Percentiles rank a stretch among this genome's conserved stretches.
These are phyloP conservation scores for Quercus variabilis DNA, from an alignment of 306 rosid genomes.

Conservation along the genomic window DNA sequence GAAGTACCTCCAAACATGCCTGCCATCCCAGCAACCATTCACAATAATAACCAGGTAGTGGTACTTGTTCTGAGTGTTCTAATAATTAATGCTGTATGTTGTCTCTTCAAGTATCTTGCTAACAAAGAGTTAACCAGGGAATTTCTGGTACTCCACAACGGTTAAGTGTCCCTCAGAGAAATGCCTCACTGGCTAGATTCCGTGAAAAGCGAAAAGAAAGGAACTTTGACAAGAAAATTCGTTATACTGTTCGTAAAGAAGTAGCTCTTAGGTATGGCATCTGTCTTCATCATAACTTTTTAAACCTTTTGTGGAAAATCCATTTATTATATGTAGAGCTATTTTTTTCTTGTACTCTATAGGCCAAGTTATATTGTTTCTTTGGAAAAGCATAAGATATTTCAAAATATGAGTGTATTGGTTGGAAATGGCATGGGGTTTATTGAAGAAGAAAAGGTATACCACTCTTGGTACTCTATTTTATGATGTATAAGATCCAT, in stretches of 20 bases:
- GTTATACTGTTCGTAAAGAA: slow-evolving; percentile 79
- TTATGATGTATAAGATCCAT: no score
- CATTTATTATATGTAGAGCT: not conserved
- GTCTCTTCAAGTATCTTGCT: slow-evolving; percentile 34
- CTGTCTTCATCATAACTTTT: slow-evolving; percentile 21
- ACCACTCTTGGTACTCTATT: not conserved
- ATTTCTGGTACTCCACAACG: slow-evolving; percentile 50
- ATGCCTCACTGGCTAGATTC: slow-evolving; percentile 75
- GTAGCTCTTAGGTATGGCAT: slow-evolving; percentile 66
- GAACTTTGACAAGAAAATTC: slow-evolving; percentile 77
- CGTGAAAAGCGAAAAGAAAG: slow-evolving; percentile 81
- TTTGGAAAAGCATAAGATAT: not conserved
- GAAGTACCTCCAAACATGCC: slow-evolving; percentile 52
- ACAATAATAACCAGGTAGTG: slow-evolving; percentile 51
- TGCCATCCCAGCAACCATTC: slow-evolving; percentile 32
- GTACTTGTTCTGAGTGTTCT: slow-evolving; percentile 26
- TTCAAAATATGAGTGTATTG: not conserved
- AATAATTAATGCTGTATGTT: slow-evolving; percentile 24
- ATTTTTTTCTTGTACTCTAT: not conserved
- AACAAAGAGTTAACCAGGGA: slow-evolving; percentile 51
- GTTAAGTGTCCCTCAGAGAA: slow-evolving; percentile 60
- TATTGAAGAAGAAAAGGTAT: no score
- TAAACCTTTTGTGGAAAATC: slow-evolving; percentile 1
- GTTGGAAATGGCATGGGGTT: no score
- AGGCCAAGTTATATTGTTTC: not conserved